Evolutionary conservation across 176 grass and related monocot genomes (phyloP), one percentile per base, ranked within the genome.

Genomic region (Stipa capillata): DNA sequence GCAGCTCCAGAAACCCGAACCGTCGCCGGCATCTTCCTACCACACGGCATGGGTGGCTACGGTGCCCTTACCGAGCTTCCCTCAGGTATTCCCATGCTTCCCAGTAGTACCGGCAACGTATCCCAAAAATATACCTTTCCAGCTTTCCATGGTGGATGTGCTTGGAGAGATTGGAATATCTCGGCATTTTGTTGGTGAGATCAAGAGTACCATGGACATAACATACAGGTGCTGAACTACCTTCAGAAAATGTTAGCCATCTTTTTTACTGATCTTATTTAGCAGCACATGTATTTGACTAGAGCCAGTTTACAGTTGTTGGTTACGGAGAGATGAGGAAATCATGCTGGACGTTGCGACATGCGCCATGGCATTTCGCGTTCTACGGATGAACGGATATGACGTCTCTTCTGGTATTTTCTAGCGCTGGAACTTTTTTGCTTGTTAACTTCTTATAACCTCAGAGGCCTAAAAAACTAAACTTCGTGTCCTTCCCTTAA

Each of bases 371-470:
- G 87, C 87, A 28, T 97, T 90, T 81, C 87, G 93, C 24, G 55
- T 88, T 60, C 42, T 97, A 23, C 80, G 90, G 28, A 84, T 86
- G 79, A 88, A 97, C 12, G 87, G 87, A 79, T 97, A 88, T 52
- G 27, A 61, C 50, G 84, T 93, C 23, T 93, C 93, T 25, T 79
- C 90, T 5, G 87, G 93, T 92, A 88, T n/a, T 58, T 5, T 27
- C 33, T 37, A 14, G 11, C 52, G 6, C 1, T 37, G 3, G 0
- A 36, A 45, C 48, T 16, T 69, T 6, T 8, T 31, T 5, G 25
- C 11, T 14, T 16, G 5, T 54, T 32, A 42, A 3, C 37, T 50
- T 0, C 31, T 21, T 44, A n/a, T n/a, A n/a, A n/a, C n/a, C n/a
- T n/a, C n/a, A n/a, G n/a, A n/a, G n/a, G n/a, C n/a, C n/a, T n/a